Evolutionary conservation across 2,329 filamentous ascomycete genomes (phyloP), one percentile per base, ranked within the genome.

Genomic region (Seiridium unicorne): DNA sequence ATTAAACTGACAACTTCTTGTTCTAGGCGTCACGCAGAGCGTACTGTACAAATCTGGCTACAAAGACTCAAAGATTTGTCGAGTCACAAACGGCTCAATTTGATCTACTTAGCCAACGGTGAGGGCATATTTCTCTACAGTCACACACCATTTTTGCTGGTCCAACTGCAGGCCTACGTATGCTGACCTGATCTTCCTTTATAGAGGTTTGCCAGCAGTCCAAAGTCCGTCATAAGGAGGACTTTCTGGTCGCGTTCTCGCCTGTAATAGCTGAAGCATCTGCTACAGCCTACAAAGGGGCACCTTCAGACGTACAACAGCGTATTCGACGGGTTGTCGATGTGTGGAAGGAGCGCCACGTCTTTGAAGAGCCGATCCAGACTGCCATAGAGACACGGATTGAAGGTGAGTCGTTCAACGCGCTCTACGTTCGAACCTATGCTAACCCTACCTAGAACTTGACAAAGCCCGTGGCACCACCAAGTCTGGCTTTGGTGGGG

Each of bases 101-200:
- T 98, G 64, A 86, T 99, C 64, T 99, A 99, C 74, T 89, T 99
- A 60, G 93, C 93, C 64, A 99, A 99, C 75, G 92, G 92, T 95
- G 82, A 71, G 83, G 56, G 36, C 55, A 26, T 26, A 26, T 26
- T 26, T 26, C 18, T 26, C 18, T 26, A 26, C 18, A 26, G 18
- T 35, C 53, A 11, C 32, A 4, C 60, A 42, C 7, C 38, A 13
- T 40, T 1, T n/a, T 40, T 36, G 6, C 18, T 26, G 18, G 18
- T 26, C 18, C 18, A 26, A 26, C 18, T 26, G 1, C 18, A 26
- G 18, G 18, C 18, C 18, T 26, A 26, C 18, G 18, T 26, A 26
- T 26, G 18, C 18, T 26, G 18, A 26, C 18, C 18, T 26, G 2
- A 26, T 26, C 18, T 26, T 26, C 18, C 2, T 26, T 13, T 53